These are phyloP conservation scores for Crithidia sp. DNA, from an alignment of 208 protist species.

Conservation along the genomic window DNA sequence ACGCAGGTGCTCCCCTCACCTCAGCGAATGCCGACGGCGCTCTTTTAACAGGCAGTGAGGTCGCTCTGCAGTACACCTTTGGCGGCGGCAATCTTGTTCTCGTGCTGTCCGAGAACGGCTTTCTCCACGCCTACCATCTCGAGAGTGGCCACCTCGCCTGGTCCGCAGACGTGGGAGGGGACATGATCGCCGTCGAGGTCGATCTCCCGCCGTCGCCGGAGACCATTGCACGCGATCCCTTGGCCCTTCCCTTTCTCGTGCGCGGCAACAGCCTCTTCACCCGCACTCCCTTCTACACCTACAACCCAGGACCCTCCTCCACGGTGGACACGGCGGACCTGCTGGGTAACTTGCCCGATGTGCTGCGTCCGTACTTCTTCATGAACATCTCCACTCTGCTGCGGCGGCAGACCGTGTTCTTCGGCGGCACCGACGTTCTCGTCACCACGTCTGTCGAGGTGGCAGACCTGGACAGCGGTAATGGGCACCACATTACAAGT, in stretches of 20 bases:
- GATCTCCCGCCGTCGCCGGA: constrained; percentile 30
- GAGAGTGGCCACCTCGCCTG: constrained; percentile 42
- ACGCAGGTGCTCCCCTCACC: too few species aligned
- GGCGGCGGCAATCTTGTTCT: constrained; percentile 42
- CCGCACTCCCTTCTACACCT: constrained; percentile 26
- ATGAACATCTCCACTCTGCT: constrained; percentile 78
- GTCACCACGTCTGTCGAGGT: constrained; percentile 62
- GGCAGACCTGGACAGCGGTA: constrained; percentile 54
- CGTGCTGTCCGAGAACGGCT: constrained; percentile 52
- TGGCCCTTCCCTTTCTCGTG: constrained; percentile 74
- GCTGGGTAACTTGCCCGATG: constrained; percentile 15
- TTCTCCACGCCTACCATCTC: constrained; percentile 49
- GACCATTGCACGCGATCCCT: constrained; percentile 39
- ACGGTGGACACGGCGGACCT: constrained; percentile 1
- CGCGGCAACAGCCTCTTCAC: constrained; percentile 72
- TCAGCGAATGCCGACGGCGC: neutral
- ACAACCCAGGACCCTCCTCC: neutral
- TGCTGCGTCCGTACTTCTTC: constrained; percentile 56
- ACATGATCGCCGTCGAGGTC: constrained; percentile 32
- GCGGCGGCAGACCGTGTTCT: constrained; percentile 50
- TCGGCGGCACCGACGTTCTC: constrained; percentile 62
- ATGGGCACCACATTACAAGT: constrained; percentile 25
- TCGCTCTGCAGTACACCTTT: constrained; percentile 51
- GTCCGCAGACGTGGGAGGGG: constrained; percentile 40
- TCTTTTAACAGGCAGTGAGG: neutral